A percentile compares a stretch with the other conserved stretches of the same genome.
Evolutionary conservation across 495 filamentous ascomycete genomes (phyloP).

Genomic region (Copromyces sp.): DNA sequence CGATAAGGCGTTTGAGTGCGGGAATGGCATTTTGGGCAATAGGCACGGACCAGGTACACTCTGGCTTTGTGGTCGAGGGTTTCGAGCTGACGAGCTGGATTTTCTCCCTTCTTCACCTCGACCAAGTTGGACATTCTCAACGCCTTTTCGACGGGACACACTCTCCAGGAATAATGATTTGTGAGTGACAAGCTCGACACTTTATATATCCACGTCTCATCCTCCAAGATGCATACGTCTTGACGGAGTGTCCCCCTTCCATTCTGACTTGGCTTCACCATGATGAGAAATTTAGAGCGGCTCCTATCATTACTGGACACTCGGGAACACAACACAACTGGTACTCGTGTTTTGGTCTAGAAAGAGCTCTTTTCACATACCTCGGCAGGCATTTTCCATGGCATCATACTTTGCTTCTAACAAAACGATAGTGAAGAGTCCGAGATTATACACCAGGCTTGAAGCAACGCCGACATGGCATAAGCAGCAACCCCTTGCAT

Average conservation of each 20-base stretch:
- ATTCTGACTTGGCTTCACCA: neutral
- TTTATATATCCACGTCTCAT: neutral
- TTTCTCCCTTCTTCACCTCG: neutral
- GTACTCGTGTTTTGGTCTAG: neutral
- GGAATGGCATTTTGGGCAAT: neutral
- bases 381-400: neutral
- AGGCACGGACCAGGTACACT: neutral
- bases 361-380: neutral
- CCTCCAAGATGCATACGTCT: neutral
- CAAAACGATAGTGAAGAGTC: neutral
- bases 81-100: neutral
- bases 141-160: neutral
- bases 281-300: neutral
- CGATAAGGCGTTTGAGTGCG: too few species aligned
- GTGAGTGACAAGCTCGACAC: neutral
- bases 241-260: neutral
- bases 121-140: neutral
- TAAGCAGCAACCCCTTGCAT: neutral
- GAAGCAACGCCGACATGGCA: neutral
- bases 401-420: too few species aligned
- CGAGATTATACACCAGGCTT: neutral
- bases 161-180: neutral
- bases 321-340: neutral
- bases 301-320: too few species aligned
- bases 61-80: neutral